These are phyloP conservation scores for Backusella westeae DNA, from an alignment of 192 early-diverging fungal species.

Conservation along the genomic window DNA sequence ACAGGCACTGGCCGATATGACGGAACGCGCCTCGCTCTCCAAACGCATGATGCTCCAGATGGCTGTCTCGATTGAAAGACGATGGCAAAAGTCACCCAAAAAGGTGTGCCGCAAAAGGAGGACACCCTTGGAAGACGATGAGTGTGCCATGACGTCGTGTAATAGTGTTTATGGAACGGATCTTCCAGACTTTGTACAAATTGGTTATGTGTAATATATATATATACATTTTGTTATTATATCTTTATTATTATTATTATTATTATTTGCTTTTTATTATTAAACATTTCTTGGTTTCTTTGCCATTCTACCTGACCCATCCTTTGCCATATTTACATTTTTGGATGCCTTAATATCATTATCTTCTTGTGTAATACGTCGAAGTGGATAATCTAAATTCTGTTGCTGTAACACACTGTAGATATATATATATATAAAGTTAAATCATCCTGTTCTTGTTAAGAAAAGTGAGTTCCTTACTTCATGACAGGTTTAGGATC, in stretches of 20 bases:
- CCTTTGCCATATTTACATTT: constrained; percentile 16
- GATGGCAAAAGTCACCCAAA: not conserved
- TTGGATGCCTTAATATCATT: constrained; percentile 51
- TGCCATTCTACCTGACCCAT: constrained; percentile 19
- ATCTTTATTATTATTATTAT: not conserved
- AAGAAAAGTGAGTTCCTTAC: constrained; percentile 27
- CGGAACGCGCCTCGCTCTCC: not conserved
- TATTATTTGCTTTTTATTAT: not conserved
- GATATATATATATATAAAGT: not conserved
- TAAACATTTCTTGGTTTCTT: constrained; percentile 33
- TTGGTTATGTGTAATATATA: not conserved
- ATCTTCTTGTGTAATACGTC: constrained; percentile 54
- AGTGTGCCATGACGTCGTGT: not conserved
- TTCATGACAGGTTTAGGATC: constrained; percentile 57
- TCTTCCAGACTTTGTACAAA: not conserved
- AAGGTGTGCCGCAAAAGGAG: not conserved
- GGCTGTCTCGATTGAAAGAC: not conserved
- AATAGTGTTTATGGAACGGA: not conserved
- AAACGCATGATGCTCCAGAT: not conserved
- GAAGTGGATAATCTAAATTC: constrained; percentile 44
- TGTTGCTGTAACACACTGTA: not conserved
- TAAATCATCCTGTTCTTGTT: not conserved
- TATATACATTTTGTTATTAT: not conserved
- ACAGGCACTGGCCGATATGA: not conserved
- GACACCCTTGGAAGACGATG: not conserved